Conservation (phyloP, 257 asterid species). For the Ilex aquifolium region DNA sequence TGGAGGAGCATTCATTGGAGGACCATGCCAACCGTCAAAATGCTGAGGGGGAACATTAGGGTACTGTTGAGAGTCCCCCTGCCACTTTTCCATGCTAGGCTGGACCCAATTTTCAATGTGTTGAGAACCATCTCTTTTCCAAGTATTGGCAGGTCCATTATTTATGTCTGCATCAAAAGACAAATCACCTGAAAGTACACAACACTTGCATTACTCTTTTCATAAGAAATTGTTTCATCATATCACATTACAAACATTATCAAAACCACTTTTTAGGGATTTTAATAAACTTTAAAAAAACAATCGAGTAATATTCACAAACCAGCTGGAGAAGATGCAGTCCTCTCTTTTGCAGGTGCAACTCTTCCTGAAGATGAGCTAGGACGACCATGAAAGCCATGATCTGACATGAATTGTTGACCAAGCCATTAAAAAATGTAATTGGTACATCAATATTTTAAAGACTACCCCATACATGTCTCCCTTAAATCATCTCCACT, state of each 20-base stretch:
- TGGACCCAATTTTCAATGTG: conserved; percentile 46
- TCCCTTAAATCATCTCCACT: too few species aligned
- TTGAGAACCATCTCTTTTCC: conserved; percentile 57
- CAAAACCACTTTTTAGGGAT: too few species aligned
- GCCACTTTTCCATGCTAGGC: conserved; percentile 67
- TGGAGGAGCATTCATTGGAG: conserved; percentile 65
- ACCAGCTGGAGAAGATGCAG: conserved; percentile 50
- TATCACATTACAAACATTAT: too few species aligned
- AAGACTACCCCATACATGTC: too few species aligned
- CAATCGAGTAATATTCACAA: conserved; percentile 9
- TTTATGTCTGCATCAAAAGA: conserved; percentile 45
- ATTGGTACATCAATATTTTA: too few species aligned
- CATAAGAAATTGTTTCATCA: too few species aligned
- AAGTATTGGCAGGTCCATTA: conserved; percentile 36
- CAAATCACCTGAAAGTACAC: neutral
- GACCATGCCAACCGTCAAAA: conserved; percentile 84
- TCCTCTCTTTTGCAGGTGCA: conserved; percentile 34
- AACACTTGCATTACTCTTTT: too few species aligned
- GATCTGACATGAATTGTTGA: conserved; percentile 34
- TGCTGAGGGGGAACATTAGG: conserved; percentile 59
- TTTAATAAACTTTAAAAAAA: too few species aligned
- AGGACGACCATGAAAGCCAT: conserved; percentile 46
- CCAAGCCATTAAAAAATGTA: too few species aligned
- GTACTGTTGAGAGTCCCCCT: conserved; percentile 64
- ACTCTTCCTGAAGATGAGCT: conserved; percentile 63